Conservation (phyloP, 768 basidiomycete species). For the Mycena crocata region DNA sequence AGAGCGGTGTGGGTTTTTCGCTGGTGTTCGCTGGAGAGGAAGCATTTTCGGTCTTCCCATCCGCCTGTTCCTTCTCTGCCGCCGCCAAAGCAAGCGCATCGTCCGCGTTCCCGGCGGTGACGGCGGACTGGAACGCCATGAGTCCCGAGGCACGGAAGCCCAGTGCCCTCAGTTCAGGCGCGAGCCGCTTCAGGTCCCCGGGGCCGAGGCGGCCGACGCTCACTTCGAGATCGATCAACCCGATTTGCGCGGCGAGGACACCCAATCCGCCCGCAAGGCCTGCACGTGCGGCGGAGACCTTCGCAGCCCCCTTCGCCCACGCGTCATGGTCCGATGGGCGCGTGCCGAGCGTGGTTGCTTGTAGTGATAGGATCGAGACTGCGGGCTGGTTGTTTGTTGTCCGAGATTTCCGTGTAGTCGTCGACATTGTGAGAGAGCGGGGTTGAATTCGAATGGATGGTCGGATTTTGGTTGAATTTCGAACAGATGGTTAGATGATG, state of each 20-base stretch:
- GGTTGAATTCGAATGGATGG: too few relatives aligned
- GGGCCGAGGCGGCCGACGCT: conserved; percentile 58
- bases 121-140: conserved; percentile 53
- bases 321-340: conserved; percentile 48
- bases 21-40: too few relatives aligned
- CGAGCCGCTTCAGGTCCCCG: conserved; percentile 52
- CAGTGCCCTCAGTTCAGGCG: conserved; percentile 51
- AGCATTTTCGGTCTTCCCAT: not conserved
- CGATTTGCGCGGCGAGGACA: conserved; percentile 49
- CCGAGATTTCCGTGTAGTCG: not conserved
- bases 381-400: conserved; percentile 43
- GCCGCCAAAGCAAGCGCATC: conserved; percentile 23
- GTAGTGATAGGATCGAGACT: conserved; percentile 46
- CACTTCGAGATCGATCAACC: conserved; percentile 53
- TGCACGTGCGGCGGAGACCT: conserved; percentile 40
- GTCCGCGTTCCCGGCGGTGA: conserved; percentile 44
- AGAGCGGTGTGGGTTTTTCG: too few relatives aligned
- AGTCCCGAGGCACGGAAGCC: conserved; percentile 53
- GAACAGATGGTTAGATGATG: not conserved
- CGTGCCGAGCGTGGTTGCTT: conserved; percentile 45
- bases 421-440: too few relatives aligned
- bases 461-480: not conserved
- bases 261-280: conserved; percentile 46
- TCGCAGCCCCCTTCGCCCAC: conserved; percentile 45
- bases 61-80: conserved; percentile 16